A percentile compares a stretch with the other conserved stretches of the same genome.
Conservation (phyloP, 345 rosid species). For the Mallotus nudiflorus region DNA sequence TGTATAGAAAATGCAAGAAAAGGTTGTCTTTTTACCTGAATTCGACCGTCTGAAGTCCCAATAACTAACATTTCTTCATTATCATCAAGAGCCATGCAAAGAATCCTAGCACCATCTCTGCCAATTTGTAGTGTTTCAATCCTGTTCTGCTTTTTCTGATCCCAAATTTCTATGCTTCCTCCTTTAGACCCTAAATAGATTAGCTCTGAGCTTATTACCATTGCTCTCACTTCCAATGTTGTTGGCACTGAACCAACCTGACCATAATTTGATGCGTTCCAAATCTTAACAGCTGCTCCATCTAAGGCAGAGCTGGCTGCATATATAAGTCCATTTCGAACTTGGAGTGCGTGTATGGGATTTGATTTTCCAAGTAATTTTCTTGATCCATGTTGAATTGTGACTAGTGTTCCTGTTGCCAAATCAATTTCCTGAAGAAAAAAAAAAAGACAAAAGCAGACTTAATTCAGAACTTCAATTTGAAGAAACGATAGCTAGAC, state of each 20-base stretch:
- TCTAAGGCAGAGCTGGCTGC: conserved; percentile 56
- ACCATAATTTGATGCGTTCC: conserved; percentile 48
- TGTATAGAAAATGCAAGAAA: background rate
- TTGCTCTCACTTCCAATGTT: conserved; percentile 44
- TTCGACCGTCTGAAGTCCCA: conserved; percentile 64
- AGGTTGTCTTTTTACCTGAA: conserved; percentile 43
- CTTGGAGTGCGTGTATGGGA: conserved; percentile 51
- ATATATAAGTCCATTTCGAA: conserved; percentile 49
- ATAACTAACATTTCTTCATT: conserved; percentile 52
- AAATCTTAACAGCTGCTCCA: conserved; percentile 63
- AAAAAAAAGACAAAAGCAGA: no score
- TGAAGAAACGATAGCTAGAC: background rate
- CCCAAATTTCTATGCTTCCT: conserved; percentile 67
- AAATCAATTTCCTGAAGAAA: conserved; percentile 73
- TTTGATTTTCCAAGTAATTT: conserved; percentile 58
- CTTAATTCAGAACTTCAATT: background rate
- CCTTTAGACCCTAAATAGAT: conserved; percentile 63
- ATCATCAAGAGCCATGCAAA: conserved; percentile 51
- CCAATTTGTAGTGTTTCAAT: conserved; percentile 48
- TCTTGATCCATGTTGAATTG: conserved; percentile 58
- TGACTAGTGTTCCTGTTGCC: conserved; percentile 55
- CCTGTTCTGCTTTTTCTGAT: conserved; percentile 48
- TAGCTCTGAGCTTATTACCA: conserved; percentile 54
- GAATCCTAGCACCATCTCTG: conserved; percentile 37
- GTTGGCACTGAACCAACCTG: conserved; percentile 49